A percentile compares a stretch with the other conserved stretches of the same genome.
Conservation (phyloP, 176 grass and related monocot genomes). For the Urochloa ruziziensis region DNA sequence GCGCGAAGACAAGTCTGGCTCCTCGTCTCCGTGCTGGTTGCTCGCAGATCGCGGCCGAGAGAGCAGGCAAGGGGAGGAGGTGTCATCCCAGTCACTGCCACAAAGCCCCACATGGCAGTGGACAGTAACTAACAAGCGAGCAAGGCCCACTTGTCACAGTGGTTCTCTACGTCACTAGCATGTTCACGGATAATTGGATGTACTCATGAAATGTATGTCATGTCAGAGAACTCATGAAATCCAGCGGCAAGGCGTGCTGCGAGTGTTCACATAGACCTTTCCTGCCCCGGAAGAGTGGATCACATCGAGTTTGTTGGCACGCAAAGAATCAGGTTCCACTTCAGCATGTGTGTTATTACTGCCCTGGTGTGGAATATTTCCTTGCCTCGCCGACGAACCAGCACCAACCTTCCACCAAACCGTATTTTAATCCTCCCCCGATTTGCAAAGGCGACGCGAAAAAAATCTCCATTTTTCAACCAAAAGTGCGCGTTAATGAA, state of each 20-base stretch:
- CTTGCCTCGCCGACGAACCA: conserved; percentile 13
- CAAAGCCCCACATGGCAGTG: no score
- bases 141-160: neutral
- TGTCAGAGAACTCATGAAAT: no score
- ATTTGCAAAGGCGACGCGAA: neutral
- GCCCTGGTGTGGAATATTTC: conserved; percentile 21
- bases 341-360: conserved; percentile 1
- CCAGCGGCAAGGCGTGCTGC: neutral
- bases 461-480: neutral
- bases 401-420: conserved; percentile 9
- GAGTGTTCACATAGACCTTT: no score
- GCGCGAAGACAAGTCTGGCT: neutral
- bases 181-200: no score
- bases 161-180: no score
- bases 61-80: no score
- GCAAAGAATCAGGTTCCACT: conserved; percentile 47
- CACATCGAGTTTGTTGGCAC: neutral
- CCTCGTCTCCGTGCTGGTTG: neutral
- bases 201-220: no score
- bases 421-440: neutral
- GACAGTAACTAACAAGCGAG: no score
- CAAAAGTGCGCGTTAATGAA: conserved; percentile 9
- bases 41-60: no score
- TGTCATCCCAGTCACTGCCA: no score
- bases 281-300: neutral